Evolutionary conservation across 805 yeast genomes (phyloP), one percentile per base, ranked within the genome.

Genomic region (Wickerhamomyces canadensis): DNA sequence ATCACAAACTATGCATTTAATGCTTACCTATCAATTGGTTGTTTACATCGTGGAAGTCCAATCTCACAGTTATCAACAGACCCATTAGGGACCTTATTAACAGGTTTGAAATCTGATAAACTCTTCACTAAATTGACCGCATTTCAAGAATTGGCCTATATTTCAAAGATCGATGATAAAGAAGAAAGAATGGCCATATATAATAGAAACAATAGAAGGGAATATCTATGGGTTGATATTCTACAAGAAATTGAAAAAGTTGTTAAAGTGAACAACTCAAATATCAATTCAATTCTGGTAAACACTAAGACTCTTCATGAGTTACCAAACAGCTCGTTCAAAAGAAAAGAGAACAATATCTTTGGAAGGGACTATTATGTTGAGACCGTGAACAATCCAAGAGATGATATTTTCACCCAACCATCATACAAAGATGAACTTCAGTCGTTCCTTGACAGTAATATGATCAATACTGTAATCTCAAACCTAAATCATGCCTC

Each of bases 121-220:
- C 66, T 64, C 10, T 65, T 75, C 37, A 72, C 74, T 1, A 71
- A 77, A 41, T 54, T 78, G 41, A 77, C 87, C 1, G 88, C 91
- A 3, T 82, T 76, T 60, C 91, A 84, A 58, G 93, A 84, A 52
- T 62, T 83, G 37, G 82, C 85, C 1, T 79, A 72, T 48, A 64
- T 83, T 33, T 64, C 88, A 7, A 72, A 78, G 2, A 60, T 76
- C 3, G 53, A 64, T 2, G 70, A 72, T 42, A 45, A 59, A 4
- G 68, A 72, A 34, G 61, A 72, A 36, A 68, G 89, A 54, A 45
- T 55, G 21, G 64, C 76, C 4, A 71, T 83, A 19, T 83, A 77
- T 53, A 68, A 67, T 43, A 68, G 71, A 17, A 65, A 67, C 37
- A 61, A 68, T 30, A 70, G 63, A 43, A 61, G 65, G 36, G 65